These are phyloP conservation scores for Rubia balearica DNA, from an alignment of 305 asterid species.

Conservation along the genomic window DNA sequence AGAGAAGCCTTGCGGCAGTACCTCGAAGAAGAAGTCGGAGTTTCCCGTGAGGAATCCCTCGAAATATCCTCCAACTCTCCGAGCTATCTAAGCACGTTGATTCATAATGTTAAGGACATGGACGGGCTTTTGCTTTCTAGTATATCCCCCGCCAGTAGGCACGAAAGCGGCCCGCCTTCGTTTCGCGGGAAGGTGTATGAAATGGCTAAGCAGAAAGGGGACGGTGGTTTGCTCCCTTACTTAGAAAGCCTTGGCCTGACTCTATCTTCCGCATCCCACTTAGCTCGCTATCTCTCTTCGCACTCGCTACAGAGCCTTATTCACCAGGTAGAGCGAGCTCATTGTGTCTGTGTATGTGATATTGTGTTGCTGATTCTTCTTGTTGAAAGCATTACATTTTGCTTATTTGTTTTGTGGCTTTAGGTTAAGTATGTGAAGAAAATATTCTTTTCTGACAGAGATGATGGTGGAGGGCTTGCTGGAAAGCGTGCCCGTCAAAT, in stretches of 20 bases:
- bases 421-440: slow-evolving; percentile 85
- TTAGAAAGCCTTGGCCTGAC: slow-evolving; percentile 79
- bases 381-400: not conserved
- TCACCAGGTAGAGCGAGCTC: slow-evolving; percentile 39
- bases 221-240: slow-evolving; percentile 71
- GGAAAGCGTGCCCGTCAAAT: slow-evolving; percentile 66
- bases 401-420: slow-evolving; percentile 17
- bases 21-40: slow-evolving; percentile 48
- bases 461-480: slow-evolving; percentile 39
- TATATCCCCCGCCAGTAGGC: slow-evolving; percentile 23
- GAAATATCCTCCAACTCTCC: slow-evolving; percentile 53
- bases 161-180: slow-evolving; percentile 18
- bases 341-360: not conserved
- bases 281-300: slow-evolving; percentile 57
- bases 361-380: not conserved
- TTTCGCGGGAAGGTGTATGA: slow-evolving; percentile 45
- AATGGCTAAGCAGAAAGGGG: slow-evolving; percentile 75
- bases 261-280: slow-evolving; percentile 65
- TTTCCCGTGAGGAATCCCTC: slow-evolving; percentile 50
- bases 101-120: slow-evolving; percentile 61
- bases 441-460: slow-evolving; percentile 60
- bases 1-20: slow-evolving; percentile 55
- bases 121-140: slow-evolving; percentile 40
- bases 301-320: slow-evolving; percentile 50
- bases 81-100: slow-evolving; percentile 48